These are phyloP conservation scores for Cenchrus americanus DNA, from an alignment of 176 grass and related monocot species.

Conservation along the genomic window DNA sequence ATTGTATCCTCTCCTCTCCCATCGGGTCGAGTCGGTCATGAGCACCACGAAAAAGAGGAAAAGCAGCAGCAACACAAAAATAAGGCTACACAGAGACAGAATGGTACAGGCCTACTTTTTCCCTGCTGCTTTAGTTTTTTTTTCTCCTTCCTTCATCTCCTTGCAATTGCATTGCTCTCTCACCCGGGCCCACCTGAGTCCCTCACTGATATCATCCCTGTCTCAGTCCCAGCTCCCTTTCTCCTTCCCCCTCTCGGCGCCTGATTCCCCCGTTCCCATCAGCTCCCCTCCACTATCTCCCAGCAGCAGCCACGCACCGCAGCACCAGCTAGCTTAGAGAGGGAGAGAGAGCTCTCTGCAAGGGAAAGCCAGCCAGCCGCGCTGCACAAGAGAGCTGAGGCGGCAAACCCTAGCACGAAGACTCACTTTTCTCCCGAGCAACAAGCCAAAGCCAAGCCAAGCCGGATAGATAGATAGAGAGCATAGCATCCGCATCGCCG, in stretches of 20 bases:
- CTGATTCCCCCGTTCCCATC: too few relatives aligned
- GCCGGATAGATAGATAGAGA: neutral
- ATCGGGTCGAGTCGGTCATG: constrained; percentile 14
- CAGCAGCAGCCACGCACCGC: constrained; percentile 34
- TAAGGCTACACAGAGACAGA: constrained; percentile 46
- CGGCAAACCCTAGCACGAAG: constrained; percentile 36
- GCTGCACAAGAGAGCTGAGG: neutral
- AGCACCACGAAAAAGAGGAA: constrained; percentile 14
- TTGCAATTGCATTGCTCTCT: neutral
- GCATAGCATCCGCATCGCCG: constrained; percentile 16
- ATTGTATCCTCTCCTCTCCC: neutral
- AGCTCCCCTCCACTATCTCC: constrained; percentile 63
- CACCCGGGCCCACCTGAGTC: constrained; percentile 26
- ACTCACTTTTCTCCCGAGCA: constrained; percentile 29
- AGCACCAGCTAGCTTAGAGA: neutral
- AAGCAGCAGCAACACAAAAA: constrained; percentile 43
- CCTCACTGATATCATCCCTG: constrained; percentile 45
- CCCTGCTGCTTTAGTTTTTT: neutral
- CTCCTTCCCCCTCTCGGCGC: constrained; percentile 6
- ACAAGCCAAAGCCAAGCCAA: neutral
- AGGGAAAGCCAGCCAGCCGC: neutral
- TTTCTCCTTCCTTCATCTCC: neutral
- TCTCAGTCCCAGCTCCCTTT: constrained; percentile 48
- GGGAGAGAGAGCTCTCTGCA: neutral
- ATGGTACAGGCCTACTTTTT: constrained; percentile 41